phyloP scores from a whole-genome alignment of 2,329 filamentous ascomycete genomes.

The Aureobasidium subglaciale region DNA sequence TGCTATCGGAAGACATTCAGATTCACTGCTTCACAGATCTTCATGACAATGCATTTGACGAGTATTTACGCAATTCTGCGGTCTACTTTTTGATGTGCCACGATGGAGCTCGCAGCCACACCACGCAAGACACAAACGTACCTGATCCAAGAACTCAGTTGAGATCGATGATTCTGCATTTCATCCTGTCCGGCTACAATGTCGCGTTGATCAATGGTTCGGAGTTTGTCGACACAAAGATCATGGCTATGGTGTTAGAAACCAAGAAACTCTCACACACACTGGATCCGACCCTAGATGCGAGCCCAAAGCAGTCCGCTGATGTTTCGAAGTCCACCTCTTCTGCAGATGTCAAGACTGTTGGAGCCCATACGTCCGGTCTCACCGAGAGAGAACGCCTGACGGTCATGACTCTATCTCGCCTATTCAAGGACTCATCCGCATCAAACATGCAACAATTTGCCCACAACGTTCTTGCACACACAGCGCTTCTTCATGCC shows the following conservation, averaged over 20 bases:
- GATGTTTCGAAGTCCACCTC: background rate
- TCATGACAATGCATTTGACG: conserved; percentile 39
- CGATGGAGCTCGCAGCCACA: conserved; percentile 43
- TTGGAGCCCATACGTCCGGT: background rate
- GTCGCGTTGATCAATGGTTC: conserved; percentile 58
- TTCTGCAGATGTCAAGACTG: background rate
- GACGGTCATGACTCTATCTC: conserved; percentile 22
- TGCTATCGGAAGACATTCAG: conserved; percentile 22
- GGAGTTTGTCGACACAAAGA: conserved; percentile 57
- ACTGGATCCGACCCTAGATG: background rate
- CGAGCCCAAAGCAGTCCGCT: background rate
- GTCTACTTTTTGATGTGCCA: conserved; percentile 64
- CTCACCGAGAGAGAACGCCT: conserved; percentile 25
- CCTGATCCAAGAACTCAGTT: conserved; percentile 22
- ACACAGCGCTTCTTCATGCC: conserved; percentile 25
- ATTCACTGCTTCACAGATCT: conserved; percentile 34
- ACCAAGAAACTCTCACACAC: conserved; percentile 17
- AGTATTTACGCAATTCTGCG: conserved; percentile 48
- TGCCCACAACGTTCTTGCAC: conserved; percentile 21
- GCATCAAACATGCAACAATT: background rate
- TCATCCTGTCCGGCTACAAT: conserved; percentile 52
- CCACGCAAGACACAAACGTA: conserved; percentile 10
- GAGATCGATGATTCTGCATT: conserved; percentile 47
- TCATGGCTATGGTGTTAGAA: conserved; percentile 46
- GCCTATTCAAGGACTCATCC: conserved; percentile 14